These are phyloP conservation scores for Agrostemma githago DNA, from an alignment of 148 eudicot species.

Conservation along the genomic window DNA sequence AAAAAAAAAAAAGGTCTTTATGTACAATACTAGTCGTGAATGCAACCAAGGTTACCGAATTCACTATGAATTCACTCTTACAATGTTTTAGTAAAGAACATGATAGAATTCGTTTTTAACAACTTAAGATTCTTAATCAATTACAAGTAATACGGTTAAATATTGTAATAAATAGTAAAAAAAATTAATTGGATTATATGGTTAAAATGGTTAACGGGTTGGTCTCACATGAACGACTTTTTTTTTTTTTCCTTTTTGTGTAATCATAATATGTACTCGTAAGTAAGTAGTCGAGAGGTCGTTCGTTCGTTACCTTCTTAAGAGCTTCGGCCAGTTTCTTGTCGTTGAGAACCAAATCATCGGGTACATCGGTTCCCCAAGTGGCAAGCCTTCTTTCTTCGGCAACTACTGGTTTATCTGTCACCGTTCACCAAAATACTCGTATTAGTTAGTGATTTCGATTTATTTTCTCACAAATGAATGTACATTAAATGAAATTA, in stretches of 20 bases:
- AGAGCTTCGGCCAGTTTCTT: constrained; percentile 80
- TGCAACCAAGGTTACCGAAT: no score
- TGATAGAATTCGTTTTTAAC: no score
- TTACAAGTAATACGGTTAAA: no score
- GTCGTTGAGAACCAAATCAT: constrained; percentile 74
- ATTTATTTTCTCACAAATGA: not conserved
- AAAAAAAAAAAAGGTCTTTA: no score
- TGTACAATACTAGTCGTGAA: no score
- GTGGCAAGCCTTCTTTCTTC: constrained; percentile 74
- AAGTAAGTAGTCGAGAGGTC: not conserved
- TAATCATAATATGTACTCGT: not conserved
- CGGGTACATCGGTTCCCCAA: constrained; percentile 90
- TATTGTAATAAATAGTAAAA: no score
- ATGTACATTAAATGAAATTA: not conserved
- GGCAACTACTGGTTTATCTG: constrained; percentile 48
- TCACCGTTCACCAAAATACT: constrained; percentile 1
- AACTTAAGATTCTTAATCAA: no score
- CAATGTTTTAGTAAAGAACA: no score
- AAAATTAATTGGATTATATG: no score
- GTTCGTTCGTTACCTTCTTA: constrained; percentile 45
- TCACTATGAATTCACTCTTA: no score
- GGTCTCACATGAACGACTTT: not conserved
- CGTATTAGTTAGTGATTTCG: not conserved
- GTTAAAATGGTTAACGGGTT: not conserved
- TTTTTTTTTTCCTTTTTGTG: not conserved